A percentile compares a stretch with the other conserved stretches of the same genome.
Evolutionary conservation across 257 asterid species (phyloP).

Genomic region (Fraxinus anomala): DNA sequence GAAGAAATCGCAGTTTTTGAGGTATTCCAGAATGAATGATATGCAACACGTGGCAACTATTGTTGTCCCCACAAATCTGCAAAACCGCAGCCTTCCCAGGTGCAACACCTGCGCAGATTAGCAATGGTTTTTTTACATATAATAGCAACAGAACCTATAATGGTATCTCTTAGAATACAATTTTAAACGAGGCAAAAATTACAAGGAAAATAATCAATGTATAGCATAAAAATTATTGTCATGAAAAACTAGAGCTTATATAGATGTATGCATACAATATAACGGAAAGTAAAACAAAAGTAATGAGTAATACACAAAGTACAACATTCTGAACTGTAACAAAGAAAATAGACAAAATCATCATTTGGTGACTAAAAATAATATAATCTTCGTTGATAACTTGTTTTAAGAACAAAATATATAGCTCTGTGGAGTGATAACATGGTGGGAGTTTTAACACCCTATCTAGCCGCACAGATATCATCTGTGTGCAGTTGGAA

Average conservation of each 20-base stretch:
- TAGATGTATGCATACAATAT: neutral
- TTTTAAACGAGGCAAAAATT: neutral
- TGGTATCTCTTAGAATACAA: neutral
- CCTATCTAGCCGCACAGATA: neutral
- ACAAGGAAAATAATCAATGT: neutral
- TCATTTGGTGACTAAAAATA: neutral
- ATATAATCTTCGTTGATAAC: neutral
- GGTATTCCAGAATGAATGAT: slow-evolving; percentile 79
- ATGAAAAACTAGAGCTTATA: neutral
- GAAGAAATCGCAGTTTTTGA: slow-evolving; percentile 59
- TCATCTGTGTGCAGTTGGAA: neutral
- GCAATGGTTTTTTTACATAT: slow-evolving; percentile 15
- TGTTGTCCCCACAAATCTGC: slow-evolving; percentile 79
- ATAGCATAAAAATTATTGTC: neutral
- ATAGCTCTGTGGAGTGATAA: neutral
- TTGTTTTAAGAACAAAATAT: neutral
- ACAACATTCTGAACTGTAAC: neutral
- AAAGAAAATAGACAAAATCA: neutral
- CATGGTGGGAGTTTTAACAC: neutral
- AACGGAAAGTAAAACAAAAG: neutral
- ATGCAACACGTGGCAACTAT: slow-evolving; percentile 72
- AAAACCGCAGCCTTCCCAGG: slow-evolving; percentile 89
- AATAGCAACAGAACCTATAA: slow-evolving; percentile 8
- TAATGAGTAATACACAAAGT: neutral
- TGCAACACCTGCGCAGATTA: slow-evolving; percentile 54